A percentile compares a stretch with the other conserved stretches of the same genome.
phyloP scores from a whole-genome alignment of 2,329 filamentous ascomycete genomes.

The Aspergillus sp. region DNA sequence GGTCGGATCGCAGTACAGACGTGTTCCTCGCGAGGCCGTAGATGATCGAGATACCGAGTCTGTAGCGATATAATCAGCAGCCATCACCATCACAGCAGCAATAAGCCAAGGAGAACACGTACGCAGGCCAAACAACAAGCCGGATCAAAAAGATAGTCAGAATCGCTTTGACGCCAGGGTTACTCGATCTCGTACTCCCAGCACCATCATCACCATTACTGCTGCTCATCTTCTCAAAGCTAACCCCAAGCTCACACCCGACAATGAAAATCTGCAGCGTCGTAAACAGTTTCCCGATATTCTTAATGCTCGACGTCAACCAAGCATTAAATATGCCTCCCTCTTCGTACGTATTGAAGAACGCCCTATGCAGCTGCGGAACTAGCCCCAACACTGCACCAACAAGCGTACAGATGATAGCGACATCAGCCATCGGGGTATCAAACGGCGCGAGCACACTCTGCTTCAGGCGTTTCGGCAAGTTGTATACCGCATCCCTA shows the following conservation, averaged over 20 bases:
- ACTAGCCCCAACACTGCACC: constrained; percentile 62
- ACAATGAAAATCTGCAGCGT: constrained; percentile 65
- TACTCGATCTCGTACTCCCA: constrained; percentile 33
- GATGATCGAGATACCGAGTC: constrained; percentile 54
- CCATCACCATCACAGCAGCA: background rate
- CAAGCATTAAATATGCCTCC: constrained; percentile 67
- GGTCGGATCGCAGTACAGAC: constrained; percentile 53
- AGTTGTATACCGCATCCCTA: constrained; percentile 24
- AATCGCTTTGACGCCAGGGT: constrained; percentile 42
- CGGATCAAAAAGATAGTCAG: constrained; percentile 51
- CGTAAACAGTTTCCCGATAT: constrained; percentile 64
- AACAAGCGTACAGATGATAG: constrained; percentile 59
- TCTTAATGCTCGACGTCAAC: constrained; percentile 62
- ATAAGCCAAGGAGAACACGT: constrained; percentile 13
- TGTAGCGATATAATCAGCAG: constrained; percentile 6
- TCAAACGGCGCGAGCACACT: constrained; percentile 38
- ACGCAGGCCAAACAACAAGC: constrained; percentile 61
- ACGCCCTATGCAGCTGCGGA: constrained; percentile 59
- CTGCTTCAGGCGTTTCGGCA: constrained; percentile 34
- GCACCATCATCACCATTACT: background rate
- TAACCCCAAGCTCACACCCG: constrained; percentile 63
- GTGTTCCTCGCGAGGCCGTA: constrained; percentile 57
- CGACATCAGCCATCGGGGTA: constrained; percentile 60
- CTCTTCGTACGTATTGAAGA: constrained; percentile 58
- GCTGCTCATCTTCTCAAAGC: constrained; percentile 49